phyloP scores from a whole-genome alignment of 805 yeast genomes.

The Hanseniaspora lachancei region DNA sequence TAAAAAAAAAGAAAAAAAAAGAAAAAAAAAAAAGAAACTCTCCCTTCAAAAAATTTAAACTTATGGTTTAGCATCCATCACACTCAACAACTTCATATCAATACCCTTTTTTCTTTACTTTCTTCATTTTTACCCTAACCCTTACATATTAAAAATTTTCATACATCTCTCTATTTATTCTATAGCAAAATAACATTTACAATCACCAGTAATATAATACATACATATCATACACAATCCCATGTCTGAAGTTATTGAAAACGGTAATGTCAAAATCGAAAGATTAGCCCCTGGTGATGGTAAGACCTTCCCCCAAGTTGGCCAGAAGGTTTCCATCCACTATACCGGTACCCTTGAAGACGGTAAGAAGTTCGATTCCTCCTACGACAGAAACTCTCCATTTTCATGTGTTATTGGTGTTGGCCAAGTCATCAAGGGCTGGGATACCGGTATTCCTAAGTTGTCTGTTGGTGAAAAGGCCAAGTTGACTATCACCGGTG shows the following conservation, averaged over 20 bases:
- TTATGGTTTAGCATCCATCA: too few relatives aligned
- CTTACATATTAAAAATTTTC: too few relatives aligned
- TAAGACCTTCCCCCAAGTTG: constrained; percentile 67
- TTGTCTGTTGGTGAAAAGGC: constrained; percentile 90
- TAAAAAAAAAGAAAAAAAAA: too few relatives aligned
- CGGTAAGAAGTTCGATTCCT: constrained; percentile 92
- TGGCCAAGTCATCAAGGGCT: constrained; percentile 91
- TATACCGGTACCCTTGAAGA: constrained; percentile 90
- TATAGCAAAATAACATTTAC: background rate
- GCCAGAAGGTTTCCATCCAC: constrained; percentile 86
- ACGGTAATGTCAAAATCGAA: constrained; percentile 29
- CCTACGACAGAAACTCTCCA: constrained; percentile 88
- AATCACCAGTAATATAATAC: background rate
- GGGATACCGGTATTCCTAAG: constrained; percentile 92
- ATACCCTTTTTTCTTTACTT: too few relatives aligned
- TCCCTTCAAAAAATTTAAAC: background rate
- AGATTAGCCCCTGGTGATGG: constrained; percentile 57
- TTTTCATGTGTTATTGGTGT: constrained; percentile 90
- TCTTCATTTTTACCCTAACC: too few relatives aligned
- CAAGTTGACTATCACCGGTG: constrained; percentile 80
- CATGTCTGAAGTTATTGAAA: constrained; percentile 28
- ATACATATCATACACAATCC: background rate
- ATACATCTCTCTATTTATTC: too few relatives aligned
- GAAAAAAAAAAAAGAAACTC: background rate
- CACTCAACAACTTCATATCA: too few relatives aligned